Percentiles rank a stretch among this genome's conserved stretches.
These are phyloP conservation scores for Oleoguttula mirabilis DNA, from an alignment of 495 filamentous ascomycete genomes.

Conservation along the genomic window DNA sequence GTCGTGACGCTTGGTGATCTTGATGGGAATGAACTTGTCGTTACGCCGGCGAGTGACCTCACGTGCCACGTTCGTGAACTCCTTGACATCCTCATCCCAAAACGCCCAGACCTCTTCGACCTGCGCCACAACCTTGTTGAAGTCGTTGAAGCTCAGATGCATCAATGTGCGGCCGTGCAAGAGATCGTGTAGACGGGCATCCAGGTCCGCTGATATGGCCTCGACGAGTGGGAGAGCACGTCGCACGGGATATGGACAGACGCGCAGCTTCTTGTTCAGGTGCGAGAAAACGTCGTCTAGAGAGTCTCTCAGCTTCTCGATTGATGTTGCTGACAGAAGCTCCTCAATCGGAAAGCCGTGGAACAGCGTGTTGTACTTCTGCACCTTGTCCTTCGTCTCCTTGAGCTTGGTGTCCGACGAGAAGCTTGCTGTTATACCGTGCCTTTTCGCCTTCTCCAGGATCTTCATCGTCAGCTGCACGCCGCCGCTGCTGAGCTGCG, in stretches of 20 bases:
- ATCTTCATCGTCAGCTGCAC: constrained; percentile 88
- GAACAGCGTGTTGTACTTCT: constrained; percentile 98
- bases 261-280: constrained; percentile 90
- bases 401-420: constrained; percentile 86
- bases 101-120: constrained; percentile 74
- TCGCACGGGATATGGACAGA: constrained; percentile 85
- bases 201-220: constrained; percentile 91
- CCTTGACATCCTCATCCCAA: constrained; percentile 93
- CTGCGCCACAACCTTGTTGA: constrained; percentile 68
- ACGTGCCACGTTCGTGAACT: constrained; percentile 92
- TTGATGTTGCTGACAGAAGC: constrained; percentile 76
- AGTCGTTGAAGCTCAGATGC: constrained; percentile 83
- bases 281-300: constrained; percentile 79
- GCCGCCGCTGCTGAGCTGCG: constrained; percentile 73
- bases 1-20: constrained; percentile 70
- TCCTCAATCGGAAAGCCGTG: constrained; percentile 95
- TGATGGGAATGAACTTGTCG: constrained; percentile 97
- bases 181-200: constrained; percentile 69
- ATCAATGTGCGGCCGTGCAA: constrained; percentile 79
- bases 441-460: constrained; percentile 87
- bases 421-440: constrained; percentile 93
- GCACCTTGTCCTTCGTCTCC: constrained; percentile 85
- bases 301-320: constrained; percentile 83
- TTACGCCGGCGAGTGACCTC: constrained; percentile 82
- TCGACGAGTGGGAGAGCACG: constrained; percentile 89